These are phyloP conservation scores for Pestalotiopsis fici DNA, from an alignment of 2,329 filamentous ascomycete species.

Conservation along the genomic window DNA sequence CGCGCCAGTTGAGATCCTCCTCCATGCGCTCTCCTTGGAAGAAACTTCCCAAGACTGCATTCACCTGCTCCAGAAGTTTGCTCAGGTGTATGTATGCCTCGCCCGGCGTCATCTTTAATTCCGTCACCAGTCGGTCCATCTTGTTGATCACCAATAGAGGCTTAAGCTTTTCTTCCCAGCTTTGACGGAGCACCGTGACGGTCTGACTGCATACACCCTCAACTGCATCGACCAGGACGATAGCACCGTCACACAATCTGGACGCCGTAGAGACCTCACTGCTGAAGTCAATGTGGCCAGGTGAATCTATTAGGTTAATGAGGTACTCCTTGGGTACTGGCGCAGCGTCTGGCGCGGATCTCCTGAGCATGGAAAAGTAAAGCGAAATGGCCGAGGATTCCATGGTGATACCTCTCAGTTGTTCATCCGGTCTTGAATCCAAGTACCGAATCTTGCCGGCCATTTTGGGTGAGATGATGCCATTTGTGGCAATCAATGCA, in stretches of 20 bases:
- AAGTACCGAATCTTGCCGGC: constrained; percentile 98
- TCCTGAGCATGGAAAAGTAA: constrained; percentile 88
- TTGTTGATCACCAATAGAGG: constrained; percentile 97
- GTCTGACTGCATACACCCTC: constrained; percentile 99
- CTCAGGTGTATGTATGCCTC: constrained; percentile 90
- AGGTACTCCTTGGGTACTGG: constrained; percentile 85
- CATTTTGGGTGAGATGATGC: constrained; percentile 97
- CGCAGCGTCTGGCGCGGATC: constrained; percentile 65
- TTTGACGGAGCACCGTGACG: constrained; percentile 91
- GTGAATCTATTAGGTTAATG: constrained; percentile 96
- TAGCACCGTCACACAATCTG: constrained; percentile 87
- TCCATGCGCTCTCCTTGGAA: constrained; percentile 99
- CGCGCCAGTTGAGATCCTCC: constrained; percentile 93
- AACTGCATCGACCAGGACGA: constrained; percentile 93
- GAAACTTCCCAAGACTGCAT: constrained; percentile 95
- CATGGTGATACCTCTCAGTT: constrained; percentile 98
- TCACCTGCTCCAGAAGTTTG: constrained; percentile 92
- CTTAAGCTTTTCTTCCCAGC: constrained; percentile 94
- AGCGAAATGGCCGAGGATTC: constrained; percentile 97
- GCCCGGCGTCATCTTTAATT: constrained; percentile 87
- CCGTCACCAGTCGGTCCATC: constrained; percentile 91
- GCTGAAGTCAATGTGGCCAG: constrained; percentile 97
- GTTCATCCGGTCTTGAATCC: constrained; percentile 94
- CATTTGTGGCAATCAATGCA: constrained; percentile 95
- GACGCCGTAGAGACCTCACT: constrained; percentile 97